phyloP scores from a whole-genome alignment of 208 protist genomes.

The Trypanosoma mega region DNA sequence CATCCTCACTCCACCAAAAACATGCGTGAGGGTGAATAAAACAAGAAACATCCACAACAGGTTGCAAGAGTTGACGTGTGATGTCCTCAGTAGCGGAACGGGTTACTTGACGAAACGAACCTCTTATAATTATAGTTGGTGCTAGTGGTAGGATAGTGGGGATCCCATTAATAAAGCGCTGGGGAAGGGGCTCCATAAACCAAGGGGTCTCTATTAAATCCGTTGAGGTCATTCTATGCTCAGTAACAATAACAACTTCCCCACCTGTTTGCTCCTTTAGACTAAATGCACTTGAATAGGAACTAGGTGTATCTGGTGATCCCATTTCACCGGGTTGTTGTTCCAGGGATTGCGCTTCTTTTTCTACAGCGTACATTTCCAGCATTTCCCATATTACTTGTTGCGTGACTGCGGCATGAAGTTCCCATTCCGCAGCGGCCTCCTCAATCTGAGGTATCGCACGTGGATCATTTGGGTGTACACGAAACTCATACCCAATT shows the following conservation, averaged over 20 bases:
- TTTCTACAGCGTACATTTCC: constrained; percentile 80
- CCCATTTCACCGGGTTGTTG: constrained; percentile 73
- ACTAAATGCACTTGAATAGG: constrained; percentile 76
- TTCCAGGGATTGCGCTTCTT: constrained; percentile 59
- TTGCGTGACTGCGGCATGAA: constrained; percentile 73
- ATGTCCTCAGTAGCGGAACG: constrained; percentile 41
- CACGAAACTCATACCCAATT: constrained; percentile 89
- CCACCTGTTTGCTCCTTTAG: neutral
- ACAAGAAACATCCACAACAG: constrained; percentile 76
- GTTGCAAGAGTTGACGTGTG: constrained; percentile 66
- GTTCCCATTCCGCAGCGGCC: constrained; percentile 69
- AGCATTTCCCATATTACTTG: constrained; percentile 87
- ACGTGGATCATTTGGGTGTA: constrained; percentile 84
- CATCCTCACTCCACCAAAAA: constrained; percentile 78
- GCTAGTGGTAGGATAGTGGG: constrained; percentile 67
- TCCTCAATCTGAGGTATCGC: constrained; percentile 71
- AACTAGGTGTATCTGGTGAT: constrained; percentile 49
- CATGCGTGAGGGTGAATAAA: constrained; percentile 79
- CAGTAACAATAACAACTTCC: constrained; percentile 27
- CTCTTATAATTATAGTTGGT: constrained; percentile 72
- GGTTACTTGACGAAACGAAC: constrained; percentile 48
- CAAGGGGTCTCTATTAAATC: constrained; percentile 64
- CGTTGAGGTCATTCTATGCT: constrained; percentile 63
- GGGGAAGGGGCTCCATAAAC: constrained; percentile 70
- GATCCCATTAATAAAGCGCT: constrained; percentile 63